Base-by-base conservation (phyloP, 768 basidiomycete species). In the Gautieria morchelliformis region DNA sequence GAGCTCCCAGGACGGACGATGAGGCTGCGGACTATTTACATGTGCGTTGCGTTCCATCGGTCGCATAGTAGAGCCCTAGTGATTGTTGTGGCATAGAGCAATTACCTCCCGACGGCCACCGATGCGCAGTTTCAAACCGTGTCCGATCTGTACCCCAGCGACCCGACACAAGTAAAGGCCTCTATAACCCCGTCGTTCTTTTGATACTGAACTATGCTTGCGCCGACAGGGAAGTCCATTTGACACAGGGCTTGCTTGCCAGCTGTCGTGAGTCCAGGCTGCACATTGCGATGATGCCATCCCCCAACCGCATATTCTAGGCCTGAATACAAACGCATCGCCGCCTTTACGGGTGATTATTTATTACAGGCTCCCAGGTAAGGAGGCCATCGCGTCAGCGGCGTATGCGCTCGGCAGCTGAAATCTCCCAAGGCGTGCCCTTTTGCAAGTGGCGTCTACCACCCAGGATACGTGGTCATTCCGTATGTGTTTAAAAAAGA, bases 221-320 rank as follows among this genome's bases (percentile, higher is more conserved):
- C 41, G 72, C 1, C 65, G 68, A 1, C 62, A 73, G 53, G 82
- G 81, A 17, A 82, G 80, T 0, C 82, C 81, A 0, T 84, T 76
- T 60, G 71, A 71, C 56, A 83, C 81, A 0, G 72, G 75, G 0
- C 20, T 63, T 40, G 58, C 71, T 17, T 79, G 82, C 64, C 70
- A 71, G 0, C 58, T 77, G 5, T 72, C 74, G 2, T 54, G 35
- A 44, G 53, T 24, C 10, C 39, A 19, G 12, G 19, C n/a, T 41
- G 22, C 39, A 27, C 27, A 27, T 5, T 27, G 27, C 5, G 3
- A 3, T 5, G 27, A 3, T 5, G 27, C 27, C 2, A 27, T 27
- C 27, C 5, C 27, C 27, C 2, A n/a, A n/a, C n/a, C n/a, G n/a
- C n/a, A n/a, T n/a, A n/a, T n/a, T n/a, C n/a, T n/a, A 56, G 55